Percentiles rank a stretch among this genome's conserved stretches.
phyloP scores from a whole-genome alignment of 129 eudicot species.

The Escallonia herrerae region DNA sequence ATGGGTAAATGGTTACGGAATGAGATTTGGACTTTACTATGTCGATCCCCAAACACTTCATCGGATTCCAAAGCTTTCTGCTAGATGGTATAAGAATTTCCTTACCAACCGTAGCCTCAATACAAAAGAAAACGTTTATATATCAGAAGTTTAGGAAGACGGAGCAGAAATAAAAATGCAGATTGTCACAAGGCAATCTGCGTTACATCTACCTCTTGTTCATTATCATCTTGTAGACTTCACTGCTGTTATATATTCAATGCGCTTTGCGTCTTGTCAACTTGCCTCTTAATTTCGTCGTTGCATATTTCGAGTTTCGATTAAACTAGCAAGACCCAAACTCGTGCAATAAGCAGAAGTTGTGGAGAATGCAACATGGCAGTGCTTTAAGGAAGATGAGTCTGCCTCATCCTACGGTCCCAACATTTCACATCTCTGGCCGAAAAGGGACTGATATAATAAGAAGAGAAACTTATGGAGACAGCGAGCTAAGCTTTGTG shows the following conservation, averaged over 20 bases:
- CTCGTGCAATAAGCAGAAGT: background rate
- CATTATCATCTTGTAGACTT: background rate
- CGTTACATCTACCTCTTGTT: background rate
- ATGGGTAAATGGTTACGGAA: slow-evolving; percentile 47
- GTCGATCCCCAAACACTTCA: slow-evolving; percentile 48
- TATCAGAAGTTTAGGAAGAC: slow-evolving; percentile 2
- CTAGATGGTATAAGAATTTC: slow-evolving; percentile 66
- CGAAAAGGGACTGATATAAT: too few species aligned
- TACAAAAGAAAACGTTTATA: slow-evolving; percentile 7
- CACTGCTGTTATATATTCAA: background rate
- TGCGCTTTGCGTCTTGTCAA: background rate
- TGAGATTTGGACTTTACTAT: slow-evolving; percentile 53
- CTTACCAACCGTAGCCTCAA: slow-evolving; percentile 28
- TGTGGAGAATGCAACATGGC: too few species aligned
- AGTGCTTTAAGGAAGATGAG: too few species aligned
- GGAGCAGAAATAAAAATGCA: slow-evolving; percentile 15
- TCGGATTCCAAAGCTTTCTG: slow-evolving; percentile 64
- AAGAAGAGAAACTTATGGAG: too few species aligned
- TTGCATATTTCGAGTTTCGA: too few species aligned
- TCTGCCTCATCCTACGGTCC: too few species aligned
- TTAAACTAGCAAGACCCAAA: background rate
- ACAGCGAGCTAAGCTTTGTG: too few species aligned
- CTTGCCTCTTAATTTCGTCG: too few species aligned
- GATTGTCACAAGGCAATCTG: background rate
- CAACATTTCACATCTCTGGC: too few species aligned